Conservation (phyloP, 805 yeast species). For the Metschnikowia anglica region DNA sequence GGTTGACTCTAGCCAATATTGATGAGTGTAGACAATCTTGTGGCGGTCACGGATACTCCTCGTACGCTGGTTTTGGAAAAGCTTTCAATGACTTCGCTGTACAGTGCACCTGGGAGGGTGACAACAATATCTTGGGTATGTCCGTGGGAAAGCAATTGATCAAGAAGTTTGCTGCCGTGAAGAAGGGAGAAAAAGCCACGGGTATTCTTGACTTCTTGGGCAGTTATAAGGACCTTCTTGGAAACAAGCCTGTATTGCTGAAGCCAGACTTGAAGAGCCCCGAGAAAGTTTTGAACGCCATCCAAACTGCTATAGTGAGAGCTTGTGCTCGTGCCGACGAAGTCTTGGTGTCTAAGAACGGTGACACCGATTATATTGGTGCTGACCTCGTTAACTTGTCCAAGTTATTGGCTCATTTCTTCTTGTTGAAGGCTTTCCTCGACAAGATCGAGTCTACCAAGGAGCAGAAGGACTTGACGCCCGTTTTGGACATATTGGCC, state of each 20-base stretch:
- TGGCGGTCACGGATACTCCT: constrained; percentile 95
- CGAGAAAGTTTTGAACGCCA: constrained; percentile 23
- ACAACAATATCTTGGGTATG: constrained; percentile 81
- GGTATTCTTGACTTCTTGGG: constrained; percentile 47
- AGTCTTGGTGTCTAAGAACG: constrained; percentile 32
- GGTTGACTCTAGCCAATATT: constrained; percentile 77
- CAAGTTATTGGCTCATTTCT: constrained; percentile 52
- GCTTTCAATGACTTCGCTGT: constrained; percentile 94
- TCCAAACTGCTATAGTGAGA: constrained; percentile 41
- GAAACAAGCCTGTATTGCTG: constrained; percentile 32
- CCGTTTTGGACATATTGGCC: constrained; percentile 53
- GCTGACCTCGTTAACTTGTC: constrained; percentile 47
- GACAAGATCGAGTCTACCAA: constrained; percentile 34
- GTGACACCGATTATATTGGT: constrained; percentile 48
- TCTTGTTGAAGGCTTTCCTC: constrained; percentile 41
- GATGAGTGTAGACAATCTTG: constrained; percentile 91
- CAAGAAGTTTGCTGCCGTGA: constrained; percentile 44
- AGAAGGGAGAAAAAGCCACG: constrained; percentile 41
- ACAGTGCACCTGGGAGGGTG: constrained; percentile 99
- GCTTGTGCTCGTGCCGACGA: constrained; percentile 33
- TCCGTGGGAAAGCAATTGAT: constrained; percentile 79
- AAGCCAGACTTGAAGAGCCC: constrained; percentile 24
- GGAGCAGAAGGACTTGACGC: constrained; percentile 43
- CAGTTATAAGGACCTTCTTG: constrained; percentile 27
- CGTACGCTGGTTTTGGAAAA: constrained; percentile 89